Conservation (phyloP, 176 grass and related monocot genomes). For the Ampelocalamus luodianensis region DNA sequence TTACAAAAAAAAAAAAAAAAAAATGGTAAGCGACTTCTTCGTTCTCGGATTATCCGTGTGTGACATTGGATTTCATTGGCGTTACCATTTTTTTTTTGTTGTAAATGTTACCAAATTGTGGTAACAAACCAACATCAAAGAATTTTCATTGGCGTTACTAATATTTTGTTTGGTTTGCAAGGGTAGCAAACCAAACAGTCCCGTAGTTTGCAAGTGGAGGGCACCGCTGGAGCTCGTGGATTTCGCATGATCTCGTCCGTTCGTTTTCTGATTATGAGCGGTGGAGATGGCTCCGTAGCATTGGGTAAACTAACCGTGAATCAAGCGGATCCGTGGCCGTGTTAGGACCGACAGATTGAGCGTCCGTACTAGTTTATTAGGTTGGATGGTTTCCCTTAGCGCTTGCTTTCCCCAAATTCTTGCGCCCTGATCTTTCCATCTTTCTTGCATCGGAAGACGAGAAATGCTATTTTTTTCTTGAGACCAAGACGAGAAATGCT, state of each 20-base stretch:
- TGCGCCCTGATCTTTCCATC: no score
- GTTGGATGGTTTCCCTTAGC: not conserved
- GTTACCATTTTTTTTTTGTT: no score
- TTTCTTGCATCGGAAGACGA: not conserved
- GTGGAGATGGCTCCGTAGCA: not conserved
- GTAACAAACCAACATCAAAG: no score
- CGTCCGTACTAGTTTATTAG: not conserved
- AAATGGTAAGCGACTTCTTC: no score
- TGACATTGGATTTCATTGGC: no score
- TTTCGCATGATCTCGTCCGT: not conserved
- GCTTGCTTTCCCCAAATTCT: not conserved
- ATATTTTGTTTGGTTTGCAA: no score
- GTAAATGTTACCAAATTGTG: no score
- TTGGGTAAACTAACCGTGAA: not conserved
- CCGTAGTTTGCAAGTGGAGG: no score
- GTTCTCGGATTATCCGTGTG: no score
- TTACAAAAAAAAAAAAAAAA: no score
- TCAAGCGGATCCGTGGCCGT: not conserved
- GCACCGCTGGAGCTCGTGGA: not conserved
- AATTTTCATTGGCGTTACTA: no score
- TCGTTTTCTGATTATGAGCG: not conserved
- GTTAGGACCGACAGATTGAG: constrained; percentile 2
- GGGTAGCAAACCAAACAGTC: no score
- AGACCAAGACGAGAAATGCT: not conserved
- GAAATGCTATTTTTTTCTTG: not conserved